Evolutionary conservation across 495 filamentous ascomycete species (phyloP), one percentile per base, ranked within the genome.

Genomic region (Letharia columbiana): DNA sequence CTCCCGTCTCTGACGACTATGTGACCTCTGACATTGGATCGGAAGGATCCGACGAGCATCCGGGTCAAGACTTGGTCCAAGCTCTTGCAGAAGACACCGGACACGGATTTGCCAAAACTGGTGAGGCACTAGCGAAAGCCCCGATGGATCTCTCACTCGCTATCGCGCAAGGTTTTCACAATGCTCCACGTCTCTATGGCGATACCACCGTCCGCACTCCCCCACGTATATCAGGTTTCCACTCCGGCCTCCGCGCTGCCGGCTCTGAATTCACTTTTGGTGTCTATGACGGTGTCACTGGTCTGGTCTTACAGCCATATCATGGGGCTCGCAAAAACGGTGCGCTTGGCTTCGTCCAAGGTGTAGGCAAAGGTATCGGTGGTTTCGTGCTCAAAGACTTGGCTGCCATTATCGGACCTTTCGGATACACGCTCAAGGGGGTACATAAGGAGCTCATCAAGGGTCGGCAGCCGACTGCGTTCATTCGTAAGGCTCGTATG

Each of bases 131-230:
- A 15, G 83, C 75, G 1, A 71, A 70, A 69, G 71, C 56, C 15
- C 71, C 71, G 1, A 86, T 92, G 66, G 87, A 92, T 69, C 78
- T 94, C 31, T 81, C 83, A 7, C 76, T 92, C 1, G 89, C 91
- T 0, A 72, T 92, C 4, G 84, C 88, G 4, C 90, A 92, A 70
- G 91, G 91, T 2, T 89, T 93, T 66, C 89, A 93, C 72, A 92
- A 92, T 68, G 88, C 90, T 1, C 91, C 91, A 1, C 83, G 89
- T 1, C 78, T 96, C 2, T 91, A 91, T 69, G 89, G 89, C 8
- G 87, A 85, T 67, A 40, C 45, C 31, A 73, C 71, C 3, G 71
- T 73, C 18, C 81, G 76, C 57, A 82, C 73, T 62, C 82, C 86
- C 7, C 76, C 79, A 10, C 79, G 86, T 7, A 83, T 91, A 42